Evolutionary conservation across 768 basidiomycete species (phyloP), one percentile per base, ranked within the genome.

Genomic region (Piloderma croceum): DNA sequence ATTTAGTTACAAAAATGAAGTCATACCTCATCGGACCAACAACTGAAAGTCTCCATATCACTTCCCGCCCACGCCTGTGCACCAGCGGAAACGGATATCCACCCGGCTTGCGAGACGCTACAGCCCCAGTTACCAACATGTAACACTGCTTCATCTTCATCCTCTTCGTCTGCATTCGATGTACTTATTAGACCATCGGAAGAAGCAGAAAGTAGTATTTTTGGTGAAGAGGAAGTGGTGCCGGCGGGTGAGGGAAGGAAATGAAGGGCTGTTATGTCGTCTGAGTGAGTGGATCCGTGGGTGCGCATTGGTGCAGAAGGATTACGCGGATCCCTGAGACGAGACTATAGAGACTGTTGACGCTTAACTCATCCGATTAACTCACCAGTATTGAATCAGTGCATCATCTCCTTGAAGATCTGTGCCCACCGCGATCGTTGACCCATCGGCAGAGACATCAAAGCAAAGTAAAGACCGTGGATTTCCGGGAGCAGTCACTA

Each of bases 41-140:
- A 71, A 41, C 85, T 84, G 49, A 93, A 85, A 0, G 87, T 90
- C 60, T 97, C 91, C 92, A 96, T 96, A 63, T 96, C 93, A 48
- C 89, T 92, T 9, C 79, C 74, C 18, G 83, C 84, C 90, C 91
- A 96, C 6, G 91, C 67, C 34, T 58, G 64, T 22, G 47, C 54
- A 4, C 60, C 57, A 18, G 56, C 41, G 23, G 54, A 36, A 15
- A 55, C 46, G 15, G 65, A 54, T 37, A 76, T 71, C 83, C 81
- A 86, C 2, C 81, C 90, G 6, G 76, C 79, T 53, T 87, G 84
- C 0, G 83, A 81, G 44, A 90, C 65, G 53, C 83, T 90, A 53
- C 79, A 80, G 2, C 84, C 88, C 79, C 83, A 88, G 47, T 90
- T 90, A n/a, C 83, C 86, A 18, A 91, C 84, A 32, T 83, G 70